Percentiles rank a stretch among this genome's conserved stretches.
Conservation (phyloP, 148 eudicot genomes). For the Chenopodium suecicum region DNA sequence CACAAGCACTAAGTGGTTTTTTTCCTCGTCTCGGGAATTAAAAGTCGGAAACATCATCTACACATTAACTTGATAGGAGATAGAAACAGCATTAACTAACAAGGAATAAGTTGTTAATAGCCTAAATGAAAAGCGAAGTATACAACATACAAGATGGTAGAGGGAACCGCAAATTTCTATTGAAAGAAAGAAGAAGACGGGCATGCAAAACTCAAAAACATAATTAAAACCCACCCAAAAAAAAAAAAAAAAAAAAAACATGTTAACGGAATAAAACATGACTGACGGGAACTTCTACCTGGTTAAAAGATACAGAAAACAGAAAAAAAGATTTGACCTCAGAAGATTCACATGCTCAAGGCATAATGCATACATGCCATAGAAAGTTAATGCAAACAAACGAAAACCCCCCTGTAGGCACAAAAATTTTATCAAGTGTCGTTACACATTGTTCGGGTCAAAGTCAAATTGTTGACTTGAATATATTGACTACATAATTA, state of each 20-base stretch:
- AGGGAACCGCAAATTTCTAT: background rate
- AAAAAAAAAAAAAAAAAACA: background rate
- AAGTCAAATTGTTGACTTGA: no score
- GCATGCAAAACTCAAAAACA: background rate
- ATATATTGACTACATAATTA: no score
- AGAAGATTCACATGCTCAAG: background rate
- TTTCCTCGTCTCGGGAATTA: background rate
- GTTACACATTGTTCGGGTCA: no score
- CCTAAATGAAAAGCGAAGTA: background rate
- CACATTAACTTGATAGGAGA: background rate
- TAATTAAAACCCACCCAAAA: background rate
- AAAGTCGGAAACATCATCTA: background rate
- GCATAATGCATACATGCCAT: background rate
- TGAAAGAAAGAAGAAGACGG: background rate
- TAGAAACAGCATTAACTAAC: background rate
- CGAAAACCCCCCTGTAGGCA: no score
- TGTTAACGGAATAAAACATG: background rate
- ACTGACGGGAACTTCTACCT: background rate
- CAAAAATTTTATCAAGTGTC: no score
- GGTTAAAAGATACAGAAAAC: background rate
- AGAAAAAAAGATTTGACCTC: background rate
- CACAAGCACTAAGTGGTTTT: conserved; percentile 17
- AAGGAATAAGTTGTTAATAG: background rate
- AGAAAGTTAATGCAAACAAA: no score
- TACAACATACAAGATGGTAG: background rate